Evolutionary conservation across 176 grass and related monocot species (phyloP).

Genomic region (Lolium perenne): DNA sequence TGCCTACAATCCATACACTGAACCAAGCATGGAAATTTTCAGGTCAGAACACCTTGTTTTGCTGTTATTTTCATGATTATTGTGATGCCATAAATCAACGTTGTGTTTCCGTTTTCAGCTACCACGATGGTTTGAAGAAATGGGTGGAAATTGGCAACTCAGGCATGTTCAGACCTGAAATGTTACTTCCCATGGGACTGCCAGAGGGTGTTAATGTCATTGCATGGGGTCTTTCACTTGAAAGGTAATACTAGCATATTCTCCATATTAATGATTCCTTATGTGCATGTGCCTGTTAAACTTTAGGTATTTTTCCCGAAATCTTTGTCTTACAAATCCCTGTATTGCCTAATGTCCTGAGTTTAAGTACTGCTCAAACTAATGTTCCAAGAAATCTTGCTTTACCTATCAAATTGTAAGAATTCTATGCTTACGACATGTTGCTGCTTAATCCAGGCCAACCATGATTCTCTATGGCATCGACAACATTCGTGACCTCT

Average conservation of each 20-base stretch:
- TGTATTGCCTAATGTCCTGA: neutral
- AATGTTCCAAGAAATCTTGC: neutral
- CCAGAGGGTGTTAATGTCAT: constrained; percentile 97
- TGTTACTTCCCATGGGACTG: constrained; percentile 96
- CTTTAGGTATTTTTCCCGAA: neutral
- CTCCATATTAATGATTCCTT: neutral
- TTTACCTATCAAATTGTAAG: neutral
- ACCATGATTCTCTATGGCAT: constrained; percentile 92
- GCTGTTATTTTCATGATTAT: constrained; percentile 5
- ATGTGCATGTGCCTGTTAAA: constrained; percentile 23
- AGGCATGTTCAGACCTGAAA: constrained; percentile 97
- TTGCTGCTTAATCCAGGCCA: constrained; percentile 54
- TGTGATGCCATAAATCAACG: constrained; percentile 1
- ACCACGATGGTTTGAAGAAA: constrained; percentile 89
- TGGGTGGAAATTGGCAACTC: constrained; percentile 98
- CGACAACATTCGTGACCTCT: constrained; percentile 88
- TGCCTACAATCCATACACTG: constrained; percentile 96
- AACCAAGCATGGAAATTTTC: constrained; percentile 99
- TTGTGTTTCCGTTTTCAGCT: constrained; percentile 60
- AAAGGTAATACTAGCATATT: constrained; percentile 63
- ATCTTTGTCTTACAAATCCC: neutral
- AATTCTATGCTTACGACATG: neutral
- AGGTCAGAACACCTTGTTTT: constrained; percentile 49
- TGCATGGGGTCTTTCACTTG: constrained; percentile 98
- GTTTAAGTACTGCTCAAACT: too few species aligned